Evolutionary conservation across 1,284 basidiomycete genomes (phyloP).

Genomic region (Trichosporon ovoides): DNA sequence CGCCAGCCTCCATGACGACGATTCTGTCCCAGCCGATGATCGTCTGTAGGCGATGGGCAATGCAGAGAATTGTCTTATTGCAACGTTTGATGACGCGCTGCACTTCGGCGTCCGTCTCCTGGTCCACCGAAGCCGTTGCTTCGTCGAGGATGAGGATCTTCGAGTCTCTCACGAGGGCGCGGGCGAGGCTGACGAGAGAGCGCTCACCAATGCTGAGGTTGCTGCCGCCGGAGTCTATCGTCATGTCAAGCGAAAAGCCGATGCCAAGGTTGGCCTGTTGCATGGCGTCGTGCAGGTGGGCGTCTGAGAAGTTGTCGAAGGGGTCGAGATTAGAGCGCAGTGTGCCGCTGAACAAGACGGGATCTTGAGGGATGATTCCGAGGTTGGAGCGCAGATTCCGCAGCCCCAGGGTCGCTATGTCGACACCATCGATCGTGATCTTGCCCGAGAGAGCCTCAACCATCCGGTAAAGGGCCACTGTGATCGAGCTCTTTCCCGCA

Average conservation of each 20-base stretch:
- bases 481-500: conserved; percentile 56
- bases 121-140: conserved; percentile 58
- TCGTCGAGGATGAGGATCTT: conserved; percentile 60
- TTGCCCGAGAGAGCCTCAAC: conserved; percentile 47
- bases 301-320: conserved; percentile 67
- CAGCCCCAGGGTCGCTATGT: conserved; percentile 52
- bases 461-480: conserved; percentile 53
- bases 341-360: conserved; percentile 56
- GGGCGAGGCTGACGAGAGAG: conserved; percentile 56
- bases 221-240: background rate
- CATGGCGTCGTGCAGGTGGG: conserved; percentile 73
- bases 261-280: conserved; percentile 66
- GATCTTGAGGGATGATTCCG: conserved; percentile 79
- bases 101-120: conserved; percentile 68
- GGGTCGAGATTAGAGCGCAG: conserved; percentile 63
- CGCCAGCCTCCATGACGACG: conserved; percentile 67
- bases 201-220: conserved; percentile 16
- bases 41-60: conserved; percentile 70
- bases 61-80: conserved; percentile 72
- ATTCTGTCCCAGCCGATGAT: conserved; percentile 70
- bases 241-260: background rate
- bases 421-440: conserved; percentile 50
- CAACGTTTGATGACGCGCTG: conserved; percentile 61
- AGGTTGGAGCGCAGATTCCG: conserved; percentile 50
- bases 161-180: conserved; percentile 64